phyloP scores from a whole-genome alignment of 352 stramenopile species.

The Phytophthora vignae region DNA sequence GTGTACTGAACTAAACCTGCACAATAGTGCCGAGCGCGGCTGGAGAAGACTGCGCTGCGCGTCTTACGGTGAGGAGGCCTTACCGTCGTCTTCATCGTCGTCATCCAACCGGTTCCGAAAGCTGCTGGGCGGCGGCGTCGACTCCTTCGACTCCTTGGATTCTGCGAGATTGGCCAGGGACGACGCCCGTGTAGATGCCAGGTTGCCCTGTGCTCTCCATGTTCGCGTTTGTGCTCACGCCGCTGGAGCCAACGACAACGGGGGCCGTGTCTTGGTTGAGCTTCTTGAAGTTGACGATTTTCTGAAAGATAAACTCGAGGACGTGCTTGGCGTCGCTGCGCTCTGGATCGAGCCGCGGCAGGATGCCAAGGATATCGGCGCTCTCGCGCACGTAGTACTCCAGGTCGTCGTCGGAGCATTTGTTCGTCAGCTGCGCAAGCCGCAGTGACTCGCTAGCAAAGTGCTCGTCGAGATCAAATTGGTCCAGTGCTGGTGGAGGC shows the following conservation, averaged over 20 bases:
- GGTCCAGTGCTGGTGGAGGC: constrained; percentile 92
- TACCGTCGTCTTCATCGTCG: constrained; percentile 61
- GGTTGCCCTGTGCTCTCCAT: constrained; percentile 18
- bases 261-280: constrained; percentile 77
- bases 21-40: constrained; percentile 1
- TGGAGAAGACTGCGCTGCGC: constrained; percentile 8
- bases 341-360: constrained; percentile 77
- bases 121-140: constrained; percentile 26
- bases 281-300: constrained; percentile 95
- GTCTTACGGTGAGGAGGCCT: constrained; percentile 54
- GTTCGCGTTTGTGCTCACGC: constrained; percentile 9
- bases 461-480: constrained; percentile 98
- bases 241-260: constrained; percentile 25
- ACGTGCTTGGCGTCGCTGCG: constrained; percentile 89
- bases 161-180: constrained; percentile 24
- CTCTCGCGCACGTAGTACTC: constrained; percentile 96
- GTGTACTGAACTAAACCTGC: constrained; percentile 5
- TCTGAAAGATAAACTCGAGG: constrained; percentile 93
- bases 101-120: constrained; percentile 45
- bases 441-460: constrained; percentile 93
- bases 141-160: constrained; percentile 35
- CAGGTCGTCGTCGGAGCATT: constrained; percentile 94
- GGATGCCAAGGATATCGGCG: constrained; percentile 92
- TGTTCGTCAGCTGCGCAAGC: constrained; percentile 96
- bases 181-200: constrained; percentile 12